Evolutionary conservation across 495 filamentous ascomycete genomes (phyloP).

Genomic region (Pyrenula massariospora): DNA sequence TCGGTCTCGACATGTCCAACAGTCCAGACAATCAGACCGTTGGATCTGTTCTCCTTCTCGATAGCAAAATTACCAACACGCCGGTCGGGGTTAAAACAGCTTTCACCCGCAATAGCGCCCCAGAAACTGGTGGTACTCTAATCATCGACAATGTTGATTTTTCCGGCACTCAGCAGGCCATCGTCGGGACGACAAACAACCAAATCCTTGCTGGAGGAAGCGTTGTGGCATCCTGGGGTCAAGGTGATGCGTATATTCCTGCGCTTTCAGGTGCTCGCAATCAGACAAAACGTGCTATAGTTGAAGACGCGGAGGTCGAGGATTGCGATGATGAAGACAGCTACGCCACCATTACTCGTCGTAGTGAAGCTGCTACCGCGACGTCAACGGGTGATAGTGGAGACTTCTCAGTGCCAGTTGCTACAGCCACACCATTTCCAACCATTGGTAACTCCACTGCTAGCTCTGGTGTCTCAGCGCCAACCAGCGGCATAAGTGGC

Average conservation of each 20-base stretch:
- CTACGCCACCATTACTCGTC: background rate
- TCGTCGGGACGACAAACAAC: slow-evolving; percentile 37
- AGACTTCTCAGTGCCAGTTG: background rate
- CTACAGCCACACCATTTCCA: background rate
- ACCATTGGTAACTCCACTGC: background rate
- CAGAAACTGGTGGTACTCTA: slow-evolving; percentile 62
- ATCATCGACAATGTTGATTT: slow-evolving; percentile 84
- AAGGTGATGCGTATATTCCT: slow-evolving; percentile 58
- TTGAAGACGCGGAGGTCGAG: background rate
- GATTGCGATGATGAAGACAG: background rate
- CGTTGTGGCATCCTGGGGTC: slow-evolving; percentile 58
- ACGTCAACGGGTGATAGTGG: background rate
- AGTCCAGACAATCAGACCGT: slow-evolving; percentile 54
- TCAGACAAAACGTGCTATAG: slow-evolving; percentile 1
- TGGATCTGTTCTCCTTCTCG: slow-evolving; percentile 70
- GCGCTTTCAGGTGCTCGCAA: slow-evolving; percentile 6
- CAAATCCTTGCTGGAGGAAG: slow-evolving; percentile 60
- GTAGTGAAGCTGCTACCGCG: background rate
- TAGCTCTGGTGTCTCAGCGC: background rate
- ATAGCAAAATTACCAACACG: slow-evolving; percentile 66
- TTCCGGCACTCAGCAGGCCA: slow-evolving; percentile 38
- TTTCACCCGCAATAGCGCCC: slow-evolving; percentile 45
- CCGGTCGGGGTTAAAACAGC: slow-evolving; percentile 63
- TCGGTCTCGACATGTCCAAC: slow-evolving; percentile 75
- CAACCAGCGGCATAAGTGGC: background rate